These are phyloP conservation scores for Carex cristatella DNA, from an alignment of 176 grass and related monocot species.

Conservation along the genomic window DNA sequence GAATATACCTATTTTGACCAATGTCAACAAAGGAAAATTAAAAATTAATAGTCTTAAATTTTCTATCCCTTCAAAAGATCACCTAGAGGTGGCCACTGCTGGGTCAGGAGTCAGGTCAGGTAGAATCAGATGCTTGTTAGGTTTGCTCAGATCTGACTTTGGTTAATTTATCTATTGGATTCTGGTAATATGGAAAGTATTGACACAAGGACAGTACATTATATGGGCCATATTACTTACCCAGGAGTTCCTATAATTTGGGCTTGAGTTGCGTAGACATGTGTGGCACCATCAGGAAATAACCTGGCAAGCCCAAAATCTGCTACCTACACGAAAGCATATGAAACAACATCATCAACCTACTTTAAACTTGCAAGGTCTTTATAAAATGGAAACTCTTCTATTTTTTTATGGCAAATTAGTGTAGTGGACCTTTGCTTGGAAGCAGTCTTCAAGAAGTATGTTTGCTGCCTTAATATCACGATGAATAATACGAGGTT, in stretches of 20 bases:
- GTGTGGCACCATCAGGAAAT: slow-evolving; percentile 12
- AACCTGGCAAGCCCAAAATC: slow-evolving; percentile 18
- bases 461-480: slow-evolving; percentile 41
- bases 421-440: slow-evolving; percentile 19
- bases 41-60: too few species aligned
- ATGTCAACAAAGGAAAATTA: neutral
- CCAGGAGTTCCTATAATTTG: slow-evolving; percentile 11
- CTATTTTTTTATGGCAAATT: neutral
- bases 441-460: slow-evolving; percentile 28
- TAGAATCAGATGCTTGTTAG: slow-evolving; percentile 39
- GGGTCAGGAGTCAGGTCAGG: neutral
- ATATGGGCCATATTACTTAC: slow-evolving; percentile 22
- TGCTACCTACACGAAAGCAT: slow-evolving; percentile 30
- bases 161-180: slow-evolving; percentile 19
- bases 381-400: too few species aligned
- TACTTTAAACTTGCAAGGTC: neutral
- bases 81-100: too few species aligned
- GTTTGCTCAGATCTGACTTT: slow-evolving; percentile 58
- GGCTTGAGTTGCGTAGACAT: slow-evolving; percentile 17
- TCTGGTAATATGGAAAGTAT: too few species aligned
- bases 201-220: too few species aligned
- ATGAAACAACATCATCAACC: slow-evolving; percentile 37
- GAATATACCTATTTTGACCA: slow-evolving; percentile 35
- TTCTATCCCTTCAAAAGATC: too few species aligned
- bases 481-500: slow-evolving; percentile 31